Evolutionary conservation across 176 grass and related monocot species (phyloP).

Genomic region (Eremochloa ophiuroides): DNA sequence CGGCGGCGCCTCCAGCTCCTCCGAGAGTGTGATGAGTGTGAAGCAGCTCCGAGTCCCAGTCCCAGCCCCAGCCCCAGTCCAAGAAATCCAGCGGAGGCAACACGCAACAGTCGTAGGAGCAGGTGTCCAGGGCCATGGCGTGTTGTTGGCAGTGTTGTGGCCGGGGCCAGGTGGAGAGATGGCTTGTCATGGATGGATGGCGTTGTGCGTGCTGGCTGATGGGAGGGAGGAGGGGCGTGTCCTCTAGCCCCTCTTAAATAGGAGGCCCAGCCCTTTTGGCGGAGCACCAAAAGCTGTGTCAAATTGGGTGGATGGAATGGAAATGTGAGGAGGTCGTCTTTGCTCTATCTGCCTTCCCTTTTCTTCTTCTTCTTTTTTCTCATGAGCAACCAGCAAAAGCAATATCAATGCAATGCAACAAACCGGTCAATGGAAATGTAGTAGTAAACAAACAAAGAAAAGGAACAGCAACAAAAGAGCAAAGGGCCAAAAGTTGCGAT

Average conservation of each 20-base stretch:
- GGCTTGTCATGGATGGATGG: constrained; percentile 31
- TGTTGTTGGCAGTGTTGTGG: constrained; percentile 1
- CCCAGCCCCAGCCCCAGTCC: constrained; percentile 3
- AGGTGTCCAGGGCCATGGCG: constrained; percentile 49
- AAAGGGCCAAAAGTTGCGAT: constrained; percentile 33
- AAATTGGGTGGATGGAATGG: constrained; percentile 24
- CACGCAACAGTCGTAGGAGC: constrained; percentile 15
- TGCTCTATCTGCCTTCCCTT: neutral
- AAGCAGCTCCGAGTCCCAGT: constrained; percentile 21
- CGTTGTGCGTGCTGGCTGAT: neutral
- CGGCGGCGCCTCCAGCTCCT: neutral
- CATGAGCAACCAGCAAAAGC: too few species aligned
- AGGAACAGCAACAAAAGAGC: constrained; percentile 23
- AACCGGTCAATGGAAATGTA: constrained; percentile 51
- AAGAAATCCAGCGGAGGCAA: constrained; percentile 14
- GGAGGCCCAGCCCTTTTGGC: constrained; percentile 19
- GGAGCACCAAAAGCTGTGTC: constrained; percentile 40
- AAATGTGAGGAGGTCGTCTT: neutral
- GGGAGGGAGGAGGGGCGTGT: neutral
- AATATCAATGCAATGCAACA: neutral
- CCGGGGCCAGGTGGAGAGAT: constrained; percentile 12
- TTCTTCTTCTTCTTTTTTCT: neutral
- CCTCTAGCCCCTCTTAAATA: constrained; percentile 49
- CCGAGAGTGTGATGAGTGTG: constrained; percentile 1
- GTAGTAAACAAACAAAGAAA: neutral